Conservation (phyloP, 2,329 filamentous ascomycete species). For the Pleomassaria siparia region DNA sequence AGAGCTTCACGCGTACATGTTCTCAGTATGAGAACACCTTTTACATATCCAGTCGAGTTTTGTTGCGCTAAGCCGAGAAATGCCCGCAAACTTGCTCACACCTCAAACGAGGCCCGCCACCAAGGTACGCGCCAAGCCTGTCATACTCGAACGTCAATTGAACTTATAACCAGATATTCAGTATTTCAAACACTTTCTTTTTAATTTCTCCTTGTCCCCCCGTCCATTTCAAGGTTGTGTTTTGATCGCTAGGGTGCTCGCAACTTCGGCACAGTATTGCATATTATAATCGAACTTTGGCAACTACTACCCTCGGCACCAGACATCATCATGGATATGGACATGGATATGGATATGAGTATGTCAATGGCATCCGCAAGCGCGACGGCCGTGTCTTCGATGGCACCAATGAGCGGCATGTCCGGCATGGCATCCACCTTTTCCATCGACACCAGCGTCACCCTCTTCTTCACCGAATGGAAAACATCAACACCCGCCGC, state of each 20-base stretch:
- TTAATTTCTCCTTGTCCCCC: neutral
- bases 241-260: neutral
- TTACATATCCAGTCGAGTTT: too few relatives aligned
- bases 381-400: neutral
- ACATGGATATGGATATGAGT: slow-evolving; percentile 1
- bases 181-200: neutral
- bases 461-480: slow-evolving; percentile 32
- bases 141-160: neutral
- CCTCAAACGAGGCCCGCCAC: neutral
- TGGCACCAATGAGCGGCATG: slow-evolving; percentile 11
- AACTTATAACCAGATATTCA: neutral
- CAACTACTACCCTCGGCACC: neutral
- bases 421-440: slow-evolving; percentile 31
- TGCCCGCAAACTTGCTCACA: slow-evolving; percentile 7
- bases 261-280: neutral
- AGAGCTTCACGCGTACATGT: too few relatives aligned
- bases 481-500: slow-evolving; percentile 25
- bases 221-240: neutral
- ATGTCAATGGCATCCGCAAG: neutral
- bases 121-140: neutral
- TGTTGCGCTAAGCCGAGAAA: slow-evolving; percentile 1
- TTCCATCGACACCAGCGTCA: slow-evolving; percentile 27
- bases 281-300: neutral
- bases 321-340: neutral
- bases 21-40: too few relatives aligned